phyloP scores from a whole-genome alignment of 148 eudicot genomes.

The Rheum nobile region DNA sequence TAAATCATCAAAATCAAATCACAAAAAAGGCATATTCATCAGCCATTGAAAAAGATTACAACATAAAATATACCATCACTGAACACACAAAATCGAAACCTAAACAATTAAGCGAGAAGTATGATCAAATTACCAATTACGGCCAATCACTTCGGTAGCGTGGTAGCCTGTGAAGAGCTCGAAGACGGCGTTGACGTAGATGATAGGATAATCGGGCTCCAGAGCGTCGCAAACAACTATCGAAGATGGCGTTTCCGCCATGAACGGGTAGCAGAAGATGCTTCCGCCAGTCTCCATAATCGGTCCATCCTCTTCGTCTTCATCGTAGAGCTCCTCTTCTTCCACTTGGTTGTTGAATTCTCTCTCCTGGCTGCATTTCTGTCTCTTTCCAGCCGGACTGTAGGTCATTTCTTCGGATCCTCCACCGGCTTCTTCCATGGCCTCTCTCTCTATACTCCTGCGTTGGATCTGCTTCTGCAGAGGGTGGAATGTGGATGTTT shows the following conservation, averaged over 20 bases:
- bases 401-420: slow-evolving; percentile 9
- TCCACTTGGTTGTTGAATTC: not conserved
- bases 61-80: not conserved
- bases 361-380: slow-evolving; percentile 23
- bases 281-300: slow-evolving; percentile 4
- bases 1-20: not conserved
- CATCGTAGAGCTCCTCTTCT: not conserved
- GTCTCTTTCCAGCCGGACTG: slow-evolving; percentile 33
- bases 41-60: not conserved
- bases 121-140: slow-evolving; percentile 43
- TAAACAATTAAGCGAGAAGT: not conserved
- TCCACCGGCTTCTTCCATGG: slow-evolving; percentile 12
- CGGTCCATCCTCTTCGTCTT: not conserved
- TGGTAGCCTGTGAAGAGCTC: slow-evolving; percentile 66
- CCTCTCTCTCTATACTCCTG: slow-evolving; percentile 11
- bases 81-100: not conserved
- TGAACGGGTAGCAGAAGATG: slow-evolving; percentile 14
- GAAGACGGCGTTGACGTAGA: slow-evolving; percentile 65
- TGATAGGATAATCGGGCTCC: slow-evolving; percentile 64
- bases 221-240: slow-evolving; percentile 74
- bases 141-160: slow-evolving; percentile 73
- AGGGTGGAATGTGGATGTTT: not conserved
- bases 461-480: not conserved
- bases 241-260: slow-evolving; percentile 31
- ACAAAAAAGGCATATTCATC: not conserved